Conservation (phyloP, 192 early-diverging fungal genomes). For the Haplosporangium gracile region DNA sequence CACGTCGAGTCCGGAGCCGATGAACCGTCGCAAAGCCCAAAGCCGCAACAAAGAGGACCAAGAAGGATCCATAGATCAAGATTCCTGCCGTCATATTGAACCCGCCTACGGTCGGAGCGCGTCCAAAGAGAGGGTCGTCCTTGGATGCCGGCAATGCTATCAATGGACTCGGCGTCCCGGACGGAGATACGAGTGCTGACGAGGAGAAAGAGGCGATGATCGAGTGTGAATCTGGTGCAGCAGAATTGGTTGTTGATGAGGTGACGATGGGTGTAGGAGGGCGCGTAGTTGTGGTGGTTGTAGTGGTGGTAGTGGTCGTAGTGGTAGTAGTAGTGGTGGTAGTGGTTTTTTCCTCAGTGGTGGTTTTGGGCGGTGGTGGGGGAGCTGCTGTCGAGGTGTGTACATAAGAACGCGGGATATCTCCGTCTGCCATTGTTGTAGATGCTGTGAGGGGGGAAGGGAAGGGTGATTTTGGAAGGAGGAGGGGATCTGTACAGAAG, state of each 20-base stretch:
- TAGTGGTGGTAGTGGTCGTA: background rate
- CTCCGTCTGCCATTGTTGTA: too few relatives aligned
- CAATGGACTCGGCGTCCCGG: background rate
- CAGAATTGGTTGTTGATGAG: background rate
- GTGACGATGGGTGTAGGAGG: background rate
- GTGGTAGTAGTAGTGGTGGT: background rate
- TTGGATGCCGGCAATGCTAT: background rate
- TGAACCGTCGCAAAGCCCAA: background rate
- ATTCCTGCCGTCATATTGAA: constrained; percentile 39
- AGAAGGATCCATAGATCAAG: constrained; percentile 16
- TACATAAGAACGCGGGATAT: too few relatives aligned
- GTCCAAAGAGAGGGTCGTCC: constrained; percentile 14
- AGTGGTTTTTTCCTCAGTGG: background rate
- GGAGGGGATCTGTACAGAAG: background rate
- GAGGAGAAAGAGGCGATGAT: background rate
- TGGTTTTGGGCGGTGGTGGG: too few relatives aligned
- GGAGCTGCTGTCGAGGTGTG: too few relatives aligned
- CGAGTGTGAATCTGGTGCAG: background rate
- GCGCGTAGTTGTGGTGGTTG: background rate
- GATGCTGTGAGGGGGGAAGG: too few relatives aligned
- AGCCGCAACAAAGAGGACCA: background rate
- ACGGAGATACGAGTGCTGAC: background rate
- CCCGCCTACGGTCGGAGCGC: background rate
- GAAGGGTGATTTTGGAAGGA: too few relatives aligned
- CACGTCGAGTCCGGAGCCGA: background rate